Evolutionary conservation across 2,329 filamentous ascomycete species (phyloP), one percentile per base, ranked within the genome.

Genomic region (Hypoxylon sp.): DNA sequence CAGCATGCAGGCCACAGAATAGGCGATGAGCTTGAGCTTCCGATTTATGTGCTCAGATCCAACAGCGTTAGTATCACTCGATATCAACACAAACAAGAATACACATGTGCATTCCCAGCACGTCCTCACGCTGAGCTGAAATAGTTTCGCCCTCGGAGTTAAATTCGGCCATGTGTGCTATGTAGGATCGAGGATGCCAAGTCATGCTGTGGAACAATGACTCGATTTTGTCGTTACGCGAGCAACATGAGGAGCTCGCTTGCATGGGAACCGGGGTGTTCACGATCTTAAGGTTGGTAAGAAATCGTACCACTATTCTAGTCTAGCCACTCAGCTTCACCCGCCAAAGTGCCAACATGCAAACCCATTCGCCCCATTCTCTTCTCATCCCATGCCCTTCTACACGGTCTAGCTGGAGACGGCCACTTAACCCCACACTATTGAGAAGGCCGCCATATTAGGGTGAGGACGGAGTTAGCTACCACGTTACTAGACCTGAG

Each of bases 271-370:
- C 38, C 12, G 22, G 30, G 52, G 48, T 16, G n/a, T 51, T 54
- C 48, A 32, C 55, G 60, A 67, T 67, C 55, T 64, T 11, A 51
- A 36, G 26, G 51, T 60, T 57, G 57, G 58, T 53, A 50, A 57
- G 48, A 52, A 68, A 65, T 68, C 65, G 42, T 53, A 54, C 65
- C 61, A 68, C 46, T 57, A 30, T 11, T 50, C 18, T 18, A 49
- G 16, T 56, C 54, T 50, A 50, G 52, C 61, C 64, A 60, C 46
- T 54, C 33, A 54, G 49, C 40, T 32, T 33, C 44, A 40, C 65
- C 36, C 48, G 54, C 59, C 53, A 49, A 50, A 48, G 40, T 58
- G 30, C 33, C 55, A 40, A 61, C 16, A 44, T 61, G 52, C 48
- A 57, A 49, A 24, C 30, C 44, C 42, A 53, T 55, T 65, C 55